Percentiles rank a stretch among this genome's conserved stretches.
Conservation (phyloP, 2,329 filamentous ascomycete species). For the Grosmannia clavigera region DNA sequence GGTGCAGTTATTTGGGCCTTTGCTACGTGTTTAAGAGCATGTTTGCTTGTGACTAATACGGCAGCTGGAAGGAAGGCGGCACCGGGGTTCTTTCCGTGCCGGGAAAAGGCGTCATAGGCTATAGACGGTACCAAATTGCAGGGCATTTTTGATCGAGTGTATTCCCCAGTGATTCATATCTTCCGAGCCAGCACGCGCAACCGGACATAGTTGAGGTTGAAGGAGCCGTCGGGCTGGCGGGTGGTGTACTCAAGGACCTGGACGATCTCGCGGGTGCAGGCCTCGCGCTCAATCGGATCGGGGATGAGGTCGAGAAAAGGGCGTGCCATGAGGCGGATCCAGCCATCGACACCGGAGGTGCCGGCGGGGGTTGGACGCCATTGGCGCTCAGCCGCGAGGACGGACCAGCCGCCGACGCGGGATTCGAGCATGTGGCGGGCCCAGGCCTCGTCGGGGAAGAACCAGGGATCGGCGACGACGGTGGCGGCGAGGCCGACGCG, state of each 20-base stretch:
- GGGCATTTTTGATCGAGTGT: not conserved
- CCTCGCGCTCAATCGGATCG: slow-evolving; percentile 33
- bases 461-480: slow-evolving; percentile 49
- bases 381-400: slow-evolving; percentile 46
- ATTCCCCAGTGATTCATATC: slow-evolving; percentile 3
- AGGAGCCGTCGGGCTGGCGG: slow-evolving; percentile 42
- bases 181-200: slow-evolving; percentile 13
- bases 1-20: not conserved
- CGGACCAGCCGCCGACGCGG: slow-evolving; percentile 31
- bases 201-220: slow-evolving; percentile 41
- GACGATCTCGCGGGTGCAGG: slow-evolving; percentile 38
- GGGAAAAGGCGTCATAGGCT: too few relatives aligned
- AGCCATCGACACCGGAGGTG: slow-evolving; percentile 49
- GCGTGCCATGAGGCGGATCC: slow-evolving; percentile 52
- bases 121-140: not conserved
- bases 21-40: too few relatives aligned
- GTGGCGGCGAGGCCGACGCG: slow-evolving; percentile 38
- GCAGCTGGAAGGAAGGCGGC: too few relatives aligned
- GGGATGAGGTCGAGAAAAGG: slow-evolving; percentile 42
- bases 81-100: too few relatives aligned
- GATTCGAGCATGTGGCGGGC: slow-evolving; percentile 29
- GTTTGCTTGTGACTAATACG: too few relatives aligned
- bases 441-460: slow-evolving; percentile 56
- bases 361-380: slow-evolving; percentile 52
- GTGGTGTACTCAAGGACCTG: slow-evolving; percentile 43